A percentile compares a stretch with the other conserved stretches of the same genome.
Conservation (phyloP, 164 flowering plant genomes). For the Vitis rupestris region DNA sequence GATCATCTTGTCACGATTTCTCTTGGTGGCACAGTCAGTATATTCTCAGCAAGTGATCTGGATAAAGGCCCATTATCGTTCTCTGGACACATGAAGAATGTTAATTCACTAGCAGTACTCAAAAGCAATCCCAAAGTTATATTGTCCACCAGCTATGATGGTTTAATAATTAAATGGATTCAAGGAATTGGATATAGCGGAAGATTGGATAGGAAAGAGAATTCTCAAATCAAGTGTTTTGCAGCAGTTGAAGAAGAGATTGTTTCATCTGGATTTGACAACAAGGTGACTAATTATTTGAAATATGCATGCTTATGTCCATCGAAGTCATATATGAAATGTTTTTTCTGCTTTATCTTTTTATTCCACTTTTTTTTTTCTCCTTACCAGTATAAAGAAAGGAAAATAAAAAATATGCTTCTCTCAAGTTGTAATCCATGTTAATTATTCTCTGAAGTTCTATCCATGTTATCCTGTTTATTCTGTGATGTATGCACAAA, state of each 20-base stretch:
- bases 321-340: background rate
- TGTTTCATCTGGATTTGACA: conserved; percentile 81
- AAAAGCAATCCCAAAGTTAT: conserved; percentile 51
- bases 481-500: no score
- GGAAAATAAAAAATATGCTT: background rate
- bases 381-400: background rate
- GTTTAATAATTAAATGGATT: conserved; percentile 83
- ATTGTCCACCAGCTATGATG: conserved; percentile 91
- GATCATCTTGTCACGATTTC: conserved; percentile 85
- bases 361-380: background rate
- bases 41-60: conserved; percentile 82
- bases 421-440: background rate
- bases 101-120: conserved; percentile 59
- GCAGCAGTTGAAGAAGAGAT: conserved; percentile 76
- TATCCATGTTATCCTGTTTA: no score
- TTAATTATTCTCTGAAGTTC: no score
- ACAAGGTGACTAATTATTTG: conserved; percentile 53
- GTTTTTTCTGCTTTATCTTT: background rate
- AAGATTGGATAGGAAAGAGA: conserved; percentile 69
- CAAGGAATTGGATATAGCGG: conserved; percentile 84
- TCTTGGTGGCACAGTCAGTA: conserved; percentile 79
- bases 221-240: conserved; percentile 83
- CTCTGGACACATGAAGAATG: conserved; percentile 92
- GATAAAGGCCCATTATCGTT: conserved; percentile 63
- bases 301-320: background rate